Evolutionary conservation across 768 basidiomycete genomes (phyloP), one percentile per base, ranked within the genome.

Genomic region (Brasilioporus rufonigricans): DNA sequence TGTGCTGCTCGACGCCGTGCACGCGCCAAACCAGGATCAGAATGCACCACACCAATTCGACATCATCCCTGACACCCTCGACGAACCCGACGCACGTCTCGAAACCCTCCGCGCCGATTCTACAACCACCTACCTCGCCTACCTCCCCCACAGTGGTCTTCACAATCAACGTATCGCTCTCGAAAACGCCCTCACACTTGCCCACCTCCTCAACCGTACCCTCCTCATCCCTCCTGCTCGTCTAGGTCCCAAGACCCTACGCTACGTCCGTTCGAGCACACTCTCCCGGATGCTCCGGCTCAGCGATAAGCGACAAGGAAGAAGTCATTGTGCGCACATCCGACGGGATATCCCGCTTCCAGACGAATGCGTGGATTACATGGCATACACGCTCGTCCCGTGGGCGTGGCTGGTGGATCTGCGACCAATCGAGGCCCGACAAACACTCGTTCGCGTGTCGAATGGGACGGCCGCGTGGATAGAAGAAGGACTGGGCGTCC

Each of bases 141-240:
- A 90, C 67, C 76, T 93, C 19, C 90, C 91, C 13, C 90, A 93
- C 66, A 89, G 87, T 58, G 88, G 89, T 4, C 87, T 89, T 60
- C 89, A 93, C 70, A 93, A 91, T 68, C 89, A 93, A 71, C 85
- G 90, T 32, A 91, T 93, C 59, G 85, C 89, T 18, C 79, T 93
- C 56, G 89, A 93, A 72, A 93, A 93, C 62, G 91, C 89, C 3
- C 78, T 92, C 19, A 75, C 85, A n/a, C 79, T 93, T 48, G 78
- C 90, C 2, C 75, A 71, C 55, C 66, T 87, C 29, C 79, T 91
- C 55, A 85, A 87, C 71, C 85, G 89, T 56, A 93, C 89, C 12
- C 76, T 93, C 31, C 80, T 93, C 58, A 73, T 91, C 31, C 90
- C 91, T n/a, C 86, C 87, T 12, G 75, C 87, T 27, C 82, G 84